A percentile compares a stretch with the other conserved stretches of the same genome.
phyloP scores from a whole-genome alignment of 1,284 basidiomycete species.

The Porogramme epimiltina region DNA sequence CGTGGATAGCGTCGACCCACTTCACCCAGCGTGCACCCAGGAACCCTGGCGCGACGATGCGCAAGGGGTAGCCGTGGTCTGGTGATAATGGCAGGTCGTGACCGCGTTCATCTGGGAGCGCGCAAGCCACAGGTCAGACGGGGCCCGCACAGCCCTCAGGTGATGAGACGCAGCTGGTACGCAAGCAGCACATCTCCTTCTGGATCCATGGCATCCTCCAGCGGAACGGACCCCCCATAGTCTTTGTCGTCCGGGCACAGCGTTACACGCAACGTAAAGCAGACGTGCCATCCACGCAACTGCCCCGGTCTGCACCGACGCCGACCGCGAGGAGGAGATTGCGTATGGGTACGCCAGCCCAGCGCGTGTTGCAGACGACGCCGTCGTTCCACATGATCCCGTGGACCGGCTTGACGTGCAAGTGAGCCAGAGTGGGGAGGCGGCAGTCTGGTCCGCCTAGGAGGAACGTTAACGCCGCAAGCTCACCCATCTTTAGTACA shows the following conservation, averaged over 20 bases:
- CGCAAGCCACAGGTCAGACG: neutral
- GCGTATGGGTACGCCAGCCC: slow-evolving; percentile 57
- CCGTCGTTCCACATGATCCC: slow-evolving; percentile 63
- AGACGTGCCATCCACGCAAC: slow-evolving; percentile 46
- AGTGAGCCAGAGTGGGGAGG: too few species aligned
- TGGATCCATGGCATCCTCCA: slow-evolving; percentile 48
- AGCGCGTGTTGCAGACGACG: slow-evolving; percentile 62
- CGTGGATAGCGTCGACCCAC: slow-evolving; percentile 68
- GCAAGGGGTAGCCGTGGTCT: slow-evolving; percentile 71
- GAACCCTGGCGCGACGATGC: slow-evolving; percentile 70
- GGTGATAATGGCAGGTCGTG: slow-evolving; percentile 58
- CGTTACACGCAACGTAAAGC: slow-evolving; percentile 63
- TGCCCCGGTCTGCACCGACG: slow-evolving; percentile 29
- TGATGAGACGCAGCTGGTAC: slow-evolving; percentile 47
- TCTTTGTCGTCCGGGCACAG: slow-evolving; percentile 60
- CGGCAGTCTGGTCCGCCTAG: too few species aligned
- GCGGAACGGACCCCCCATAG: slow-evolving; percentile 62
- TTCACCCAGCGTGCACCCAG: slow-evolving; percentile 79
- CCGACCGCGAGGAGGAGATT: slow-evolving; percentile 53
- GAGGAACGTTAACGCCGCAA: too few species aligned
- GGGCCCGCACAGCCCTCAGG: neutral
- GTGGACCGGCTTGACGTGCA: slow-evolving; percentile 44
- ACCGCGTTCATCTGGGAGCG: slow-evolving; percentile 78
- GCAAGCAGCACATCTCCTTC: slow-evolving; percentile 59
- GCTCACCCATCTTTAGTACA: too few species aligned